Conservation (phyloP, 2,329 filamentous ascomycete genomes). For the Colletotrichum ledebouriae region DNA sequence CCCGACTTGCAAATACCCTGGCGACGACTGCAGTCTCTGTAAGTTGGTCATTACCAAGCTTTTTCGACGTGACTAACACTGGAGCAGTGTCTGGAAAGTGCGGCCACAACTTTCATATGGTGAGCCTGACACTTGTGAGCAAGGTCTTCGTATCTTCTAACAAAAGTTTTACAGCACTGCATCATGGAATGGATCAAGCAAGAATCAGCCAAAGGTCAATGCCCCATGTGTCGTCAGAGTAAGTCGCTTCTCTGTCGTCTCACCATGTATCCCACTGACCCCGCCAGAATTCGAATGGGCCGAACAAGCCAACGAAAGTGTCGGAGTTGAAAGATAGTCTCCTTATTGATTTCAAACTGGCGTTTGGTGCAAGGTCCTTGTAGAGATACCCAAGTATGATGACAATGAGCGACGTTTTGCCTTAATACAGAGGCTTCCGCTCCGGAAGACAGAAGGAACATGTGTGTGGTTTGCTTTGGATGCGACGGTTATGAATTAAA, state of each 20-base stretch:
- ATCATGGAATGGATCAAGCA: slow-evolving; percentile 97
- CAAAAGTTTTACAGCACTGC: slow-evolving; percentile 76
- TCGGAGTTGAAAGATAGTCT: slow-evolving; percentile 42
- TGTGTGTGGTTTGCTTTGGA: neutral
- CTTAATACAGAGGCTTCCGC: neutral
- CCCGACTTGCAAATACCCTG: slow-evolving; percentile 97
- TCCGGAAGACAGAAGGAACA: neutral
- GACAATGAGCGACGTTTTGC: slow-evolving; percentile 1
- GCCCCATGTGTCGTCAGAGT: slow-evolving; percentile 98
- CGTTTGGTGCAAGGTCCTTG: slow-evolving; percentile 31
- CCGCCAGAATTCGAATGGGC: slow-evolving; percentile 57
- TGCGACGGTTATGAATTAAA: neutral
- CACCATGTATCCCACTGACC: neutral
- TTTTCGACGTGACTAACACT: neutral
- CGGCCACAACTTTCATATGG: slow-evolving; percentile 98
- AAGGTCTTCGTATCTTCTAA: slow-evolving; percentile 42
- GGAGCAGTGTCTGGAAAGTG: slow-evolving; percentile 90
- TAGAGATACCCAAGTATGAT: slow-evolving; percentile 28
- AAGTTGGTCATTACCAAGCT: slow-evolving; percentile 53
- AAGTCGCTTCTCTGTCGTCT: slow-evolving; percentile 48
- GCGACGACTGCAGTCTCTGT: slow-evolving; percentile 95
- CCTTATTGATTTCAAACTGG: slow-evolving; percentile 33
- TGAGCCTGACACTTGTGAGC: slow-evolving; percentile 56
- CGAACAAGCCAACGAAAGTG: slow-evolving; percentile 52
- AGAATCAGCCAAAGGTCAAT: slow-evolving; percentile 91